These are phyloP conservation scores for Fusarium coffeatum DNA, from an alignment of 2,329 filamentous ascomycete species.

Conservation along the genomic window DNA sequence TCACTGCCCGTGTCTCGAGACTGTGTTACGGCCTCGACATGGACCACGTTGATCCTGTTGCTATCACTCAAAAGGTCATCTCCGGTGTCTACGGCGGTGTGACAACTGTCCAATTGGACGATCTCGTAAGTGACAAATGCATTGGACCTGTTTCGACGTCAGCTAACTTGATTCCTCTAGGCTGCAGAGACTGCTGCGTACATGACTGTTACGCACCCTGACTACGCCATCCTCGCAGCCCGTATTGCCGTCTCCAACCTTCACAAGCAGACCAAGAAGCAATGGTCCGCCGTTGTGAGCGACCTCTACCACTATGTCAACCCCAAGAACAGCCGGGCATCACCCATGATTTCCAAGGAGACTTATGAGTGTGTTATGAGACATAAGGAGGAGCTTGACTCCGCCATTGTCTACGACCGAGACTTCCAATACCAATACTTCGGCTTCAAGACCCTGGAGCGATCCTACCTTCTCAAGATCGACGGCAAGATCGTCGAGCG, in stretches of 20 bases:
- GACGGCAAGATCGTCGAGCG: conserved; percentile 96
- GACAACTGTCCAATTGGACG: conserved; percentile 94
- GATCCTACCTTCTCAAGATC: conserved; percentile 95
- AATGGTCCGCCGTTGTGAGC: conserved; percentile 94
- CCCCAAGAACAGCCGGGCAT: conserved; percentile 83
- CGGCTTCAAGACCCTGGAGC: conserved; percentile 98
- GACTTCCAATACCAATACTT: conserved; percentile 99
- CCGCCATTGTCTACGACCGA: conserved; percentile 97
- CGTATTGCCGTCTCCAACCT: conserved; percentile 99
- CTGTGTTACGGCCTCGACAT: conserved; percentile 97
- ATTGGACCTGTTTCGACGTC: not conserved
- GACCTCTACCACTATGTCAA: conserved; percentile 98
- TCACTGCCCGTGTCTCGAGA: conserved; percentile 96
- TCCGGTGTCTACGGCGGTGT: conserved; percentile 99
- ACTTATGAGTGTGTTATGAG: conserved; percentile 95
- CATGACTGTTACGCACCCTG: conserved; percentile 99
- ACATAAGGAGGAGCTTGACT: conserved; percentile 97
- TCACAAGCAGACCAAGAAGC: conserved; percentile 99
- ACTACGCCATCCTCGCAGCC: conserved; percentile 97
- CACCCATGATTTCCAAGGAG: conserved; percentile 94
- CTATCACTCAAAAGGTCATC: conserved; percentile 99
- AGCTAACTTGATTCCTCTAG: conserved; percentile 59
- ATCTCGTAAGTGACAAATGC: conserved; percentile 76
- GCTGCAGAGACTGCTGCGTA: conserved; percentile 98
- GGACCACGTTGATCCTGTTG: conserved; percentile 94